Evolutionary conservation across 495 filamentous ascomycete species (phyloP).

Genomic region (Penicillium herquei): DNA sequence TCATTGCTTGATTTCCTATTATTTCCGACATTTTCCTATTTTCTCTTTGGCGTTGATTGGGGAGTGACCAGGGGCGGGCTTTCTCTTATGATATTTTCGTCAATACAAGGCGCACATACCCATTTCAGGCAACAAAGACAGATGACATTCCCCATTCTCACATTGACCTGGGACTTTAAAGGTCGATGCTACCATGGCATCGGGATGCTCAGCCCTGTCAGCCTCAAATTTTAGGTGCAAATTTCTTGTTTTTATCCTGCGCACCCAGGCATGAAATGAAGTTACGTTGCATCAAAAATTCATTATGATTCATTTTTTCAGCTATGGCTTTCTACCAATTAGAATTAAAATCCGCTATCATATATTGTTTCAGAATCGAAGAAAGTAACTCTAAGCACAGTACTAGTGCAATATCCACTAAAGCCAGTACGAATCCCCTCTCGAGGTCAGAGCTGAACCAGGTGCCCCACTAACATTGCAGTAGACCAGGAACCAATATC

Average conservation of each 20-base stretch:
- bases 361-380: background rate
- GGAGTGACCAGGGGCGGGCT: constrained; percentile 35
- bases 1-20: constrained; percentile 27
- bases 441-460: constrained; percentile 19
- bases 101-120: constrained; percentile 38
- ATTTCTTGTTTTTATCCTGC: background rate
- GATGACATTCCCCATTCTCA: background rate
- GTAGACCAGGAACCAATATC: background rate
- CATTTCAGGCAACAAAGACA: constrained; percentile 9
- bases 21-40: constrained; percentile 17
- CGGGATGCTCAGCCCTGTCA: constrained; percentile 14
- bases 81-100: constrained; percentile 32
- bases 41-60: constrained; percentile 38
- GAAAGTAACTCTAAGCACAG: background rate
- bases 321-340: background rate
- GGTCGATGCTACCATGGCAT: background rate
- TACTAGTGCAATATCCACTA: background rate
- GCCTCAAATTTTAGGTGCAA: constrained; percentile 5
- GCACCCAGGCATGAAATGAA: background rate
- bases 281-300: background rate
- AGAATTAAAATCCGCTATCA: background rate
- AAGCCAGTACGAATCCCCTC: background rate
- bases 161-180: background rate
- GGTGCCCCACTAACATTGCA: constrained; percentile 11
- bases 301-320: background rate